A percentile compares a stretch with the other conserved stretches of the same genome.
These are phyloP conservation scores for Diplotaxis tenuifolia DNA, from an alignment of 345 rosid species.

Conservation along the genomic window DNA sequence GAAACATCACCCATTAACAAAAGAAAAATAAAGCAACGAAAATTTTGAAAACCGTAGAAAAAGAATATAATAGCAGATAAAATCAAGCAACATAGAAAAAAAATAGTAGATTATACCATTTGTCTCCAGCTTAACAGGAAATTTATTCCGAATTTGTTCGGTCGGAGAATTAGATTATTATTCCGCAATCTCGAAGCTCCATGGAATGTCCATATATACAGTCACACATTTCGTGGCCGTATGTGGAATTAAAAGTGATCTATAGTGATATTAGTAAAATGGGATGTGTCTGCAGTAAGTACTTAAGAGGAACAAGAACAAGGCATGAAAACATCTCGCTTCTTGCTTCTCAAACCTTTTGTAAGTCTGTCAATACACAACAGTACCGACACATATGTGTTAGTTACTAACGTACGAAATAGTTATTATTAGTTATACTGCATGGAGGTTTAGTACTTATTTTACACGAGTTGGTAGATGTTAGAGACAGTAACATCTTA, in stretches of 20 bases:
- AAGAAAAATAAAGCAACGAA: neutral
- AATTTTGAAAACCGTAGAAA: slow-evolving; percentile 5
- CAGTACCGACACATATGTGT: neutral
- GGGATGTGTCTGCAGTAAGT: slow-evolving; percentile 27
- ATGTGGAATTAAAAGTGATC: neutral
- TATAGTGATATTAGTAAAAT: slow-evolving; percentile 4
- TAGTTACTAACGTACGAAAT: neutral
- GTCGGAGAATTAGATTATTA: neutral
- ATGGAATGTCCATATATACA: neutral
- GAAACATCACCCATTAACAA: neutral
- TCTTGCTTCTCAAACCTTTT: slow-evolving; percentile 31
- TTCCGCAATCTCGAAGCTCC: slow-evolving; percentile 16
- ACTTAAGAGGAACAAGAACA: slow-evolving; percentile 4
- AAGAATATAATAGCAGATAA: neutral
- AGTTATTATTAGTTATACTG: neutral
- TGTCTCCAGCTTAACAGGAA: slow-evolving; percentile 8
- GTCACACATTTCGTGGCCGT: neutral
- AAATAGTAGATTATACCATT: slow-evolving; percentile 6
- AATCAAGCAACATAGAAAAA: neutral
- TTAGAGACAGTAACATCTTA: neutral
- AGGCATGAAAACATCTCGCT: slow-evolving; percentile 5
- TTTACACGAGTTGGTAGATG: neutral
- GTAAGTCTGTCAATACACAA: slow-evolving; percentile 14
- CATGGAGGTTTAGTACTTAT: neutral
- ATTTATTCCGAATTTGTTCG: slow-evolving; percentile 1